Base-by-base conservation (phyloP, 176 grass and related monocot genomes). In the Elaeis guineensis region DNA sequence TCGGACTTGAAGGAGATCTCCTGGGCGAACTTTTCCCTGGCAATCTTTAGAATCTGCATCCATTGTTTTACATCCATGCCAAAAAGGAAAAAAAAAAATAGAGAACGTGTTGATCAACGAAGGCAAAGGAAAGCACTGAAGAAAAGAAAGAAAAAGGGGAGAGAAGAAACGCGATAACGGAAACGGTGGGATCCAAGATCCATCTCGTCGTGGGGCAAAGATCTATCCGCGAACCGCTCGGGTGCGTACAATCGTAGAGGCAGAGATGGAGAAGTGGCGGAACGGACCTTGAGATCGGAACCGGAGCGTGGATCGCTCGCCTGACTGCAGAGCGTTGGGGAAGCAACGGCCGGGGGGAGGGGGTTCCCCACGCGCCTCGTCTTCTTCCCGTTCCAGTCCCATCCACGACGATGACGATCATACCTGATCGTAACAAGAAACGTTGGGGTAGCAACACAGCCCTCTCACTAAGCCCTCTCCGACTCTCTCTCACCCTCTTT, bases 381-480 rank as follows among this genome's bases (percentile, higher is more conserved):
- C 68, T 71, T 72, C 48, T 79, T 79, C 69, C 61, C 69, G 72
- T 67, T 59, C 77, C 57, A 44, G 35, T 44, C 35, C 35, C 35
- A 44, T 44, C 35, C 35, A 44, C 35, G 35, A 44, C 54, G 65
- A 68, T 57, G 69, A 63, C 62, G 62, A 79, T 79, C 70, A 79
- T 22, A 75, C 72, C 77, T 79, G 77, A 51, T 72, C 69, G 77
- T 55, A 79, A 79, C 32, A 71, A 79, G 55, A 79, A 79, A 79
- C 55, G 68, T 50, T 49, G 59, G 39, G 62, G 62, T 65, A 61
- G 77, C 49, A 67, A 49, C 64, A 79, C 67, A 55, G 35, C 44
- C 30, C 17, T 24, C 59, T 58, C 57, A 48, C 67, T 49, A n/a
- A 15, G 18, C 12, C 16, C 66, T 11, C 29, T 69, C 53, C 25